A percentile compares a stretch with the other conserved stretches of the same genome.
These are phyloP conservation scores for Colletotrichum salicis DNA, from an alignment of 2,329 filamentous ascomycete species.

Conservation along the genomic window DNA sequence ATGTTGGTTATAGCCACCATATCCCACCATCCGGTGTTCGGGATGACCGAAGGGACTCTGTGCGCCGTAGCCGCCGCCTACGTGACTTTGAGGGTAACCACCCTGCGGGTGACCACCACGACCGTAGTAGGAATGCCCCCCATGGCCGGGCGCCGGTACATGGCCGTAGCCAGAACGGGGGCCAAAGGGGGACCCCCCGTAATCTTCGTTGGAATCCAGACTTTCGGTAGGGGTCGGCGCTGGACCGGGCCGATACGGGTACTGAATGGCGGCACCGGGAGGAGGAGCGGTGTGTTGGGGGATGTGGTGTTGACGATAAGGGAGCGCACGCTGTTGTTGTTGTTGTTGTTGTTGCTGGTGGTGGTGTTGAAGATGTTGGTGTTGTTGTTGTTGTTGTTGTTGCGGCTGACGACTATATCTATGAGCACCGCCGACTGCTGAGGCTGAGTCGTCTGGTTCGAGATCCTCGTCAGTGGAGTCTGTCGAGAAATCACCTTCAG, in stretches of 20 bases:
- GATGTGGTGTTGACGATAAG: background rate
- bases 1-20: constrained; percentile 51
- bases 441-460: constrained; percentile 66
- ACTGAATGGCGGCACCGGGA: constrained; percentile 34
- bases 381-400: background rate
- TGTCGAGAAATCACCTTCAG: constrained; percentile 49
- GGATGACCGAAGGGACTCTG: constrained; percentile 44
- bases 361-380: background rate
- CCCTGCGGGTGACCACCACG: constrained; percentile 40
- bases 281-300: constrained; percentile 35
- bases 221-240: constrained; percentile 67
- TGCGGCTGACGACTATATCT: constrained; percentile 32
- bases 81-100: constrained; percentile 61
- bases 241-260: constrained; percentile 54
- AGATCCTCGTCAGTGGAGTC: constrained; percentile 61
- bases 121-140: constrained; percentile 42
- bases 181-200: constrained; percentile 48
- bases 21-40: constrained; percentile 59
- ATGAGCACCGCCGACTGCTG: constrained; percentile 55
- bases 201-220: constrained; percentile 74
- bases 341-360: background rate
- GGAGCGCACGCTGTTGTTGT: constrained; percentile 1
- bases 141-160: constrained; percentile 35
- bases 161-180: constrained; percentile 35
- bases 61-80: constrained; percentile 54